A percentile compares a stretch with the other conserved stretches of the same genome.
Conservation (phyloP, 2,329 filamentous ascomycete species). For the Ilyonectria sp. region DNA sequence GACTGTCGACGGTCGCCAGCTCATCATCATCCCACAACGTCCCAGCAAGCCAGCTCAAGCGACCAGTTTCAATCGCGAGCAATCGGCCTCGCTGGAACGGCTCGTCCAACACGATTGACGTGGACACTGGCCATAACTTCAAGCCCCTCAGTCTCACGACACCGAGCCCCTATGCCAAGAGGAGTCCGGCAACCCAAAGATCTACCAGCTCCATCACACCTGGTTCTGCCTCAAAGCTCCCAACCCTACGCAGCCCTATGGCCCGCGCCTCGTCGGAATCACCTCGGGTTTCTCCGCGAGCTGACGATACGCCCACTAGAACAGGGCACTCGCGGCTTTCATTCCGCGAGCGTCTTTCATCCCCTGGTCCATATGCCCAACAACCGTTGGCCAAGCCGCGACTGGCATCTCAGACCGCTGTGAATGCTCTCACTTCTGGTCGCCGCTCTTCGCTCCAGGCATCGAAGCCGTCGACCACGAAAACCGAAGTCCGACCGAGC, state of each 20-base stretch:
- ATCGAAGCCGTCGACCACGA: slow-evolving; percentile 52
- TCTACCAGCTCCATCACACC: slow-evolving; percentile 61
- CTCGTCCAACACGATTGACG: slow-evolving; percentile 74
- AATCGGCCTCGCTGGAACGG: slow-evolving; percentile 81
- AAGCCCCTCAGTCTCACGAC: slow-evolving; percentile 74
- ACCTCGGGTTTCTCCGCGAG: slow-evolving; percentile 51
- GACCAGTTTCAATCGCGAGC: slow-evolving; percentile 62
- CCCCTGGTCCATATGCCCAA: slow-evolving; percentile 65
- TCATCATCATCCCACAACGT: slow-evolving; percentile 64
- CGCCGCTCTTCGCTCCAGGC: slow-evolving; percentile 71
- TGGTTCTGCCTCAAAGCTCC: slow-evolving; percentile 63
- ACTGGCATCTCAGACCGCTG: slow-evolving; percentile 60
- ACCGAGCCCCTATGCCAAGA: slow-evolving; percentile 70
- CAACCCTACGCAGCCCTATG: slow-evolving; percentile 64
- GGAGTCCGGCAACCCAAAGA: slow-evolving; percentile 57
- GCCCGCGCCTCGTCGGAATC: slow-evolving; percentile 64
- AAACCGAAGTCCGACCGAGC: slow-evolving; percentile 50
- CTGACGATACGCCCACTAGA: slow-evolving; percentile 63
- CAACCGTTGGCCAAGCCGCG: slow-evolving; percentile 62
- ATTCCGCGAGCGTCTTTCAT: slow-evolving; percentile 68
- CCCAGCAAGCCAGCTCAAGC: slow-evolving; percentile 57
- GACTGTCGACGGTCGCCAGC: slow-evolving; percentile 63
- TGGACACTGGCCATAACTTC: slow-evolving; percentile 79
- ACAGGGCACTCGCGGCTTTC: slow-evolving; percentile 62
- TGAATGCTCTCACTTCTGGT: slow-evolving; percentile 57